Evolutionary conservation across 2,329 filamentous ascomycete genomes (phyloP).

Genomic region (Diplodia corticola): DNA sequence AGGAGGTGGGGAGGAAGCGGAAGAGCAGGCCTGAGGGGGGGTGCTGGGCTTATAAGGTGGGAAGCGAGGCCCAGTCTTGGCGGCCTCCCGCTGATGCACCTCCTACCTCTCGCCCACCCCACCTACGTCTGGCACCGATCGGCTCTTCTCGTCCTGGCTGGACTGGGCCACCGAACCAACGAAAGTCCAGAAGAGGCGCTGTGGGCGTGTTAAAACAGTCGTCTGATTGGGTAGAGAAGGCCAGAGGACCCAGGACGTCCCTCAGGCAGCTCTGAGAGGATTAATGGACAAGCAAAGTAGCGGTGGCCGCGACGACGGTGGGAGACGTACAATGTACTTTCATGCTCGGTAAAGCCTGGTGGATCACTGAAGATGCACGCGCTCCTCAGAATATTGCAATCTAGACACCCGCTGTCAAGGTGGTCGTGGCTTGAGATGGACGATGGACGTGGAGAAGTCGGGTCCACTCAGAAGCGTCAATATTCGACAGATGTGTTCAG

Average conservation of each 20-base stretch:
- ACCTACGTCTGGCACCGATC: constrained; percentile 1
- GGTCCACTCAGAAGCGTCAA: background rate
- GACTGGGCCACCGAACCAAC: background rate
- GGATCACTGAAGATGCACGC: background rate
- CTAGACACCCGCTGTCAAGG: background rate
- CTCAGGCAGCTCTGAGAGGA: background rate
- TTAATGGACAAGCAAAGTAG: background rate
- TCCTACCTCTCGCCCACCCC: constrained; percentile 10
- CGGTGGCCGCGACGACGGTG: background rate
- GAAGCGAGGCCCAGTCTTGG: constrained; percentile 19
- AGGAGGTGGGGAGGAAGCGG: background rate
- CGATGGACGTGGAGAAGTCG: background rate
- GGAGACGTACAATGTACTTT: background rate
- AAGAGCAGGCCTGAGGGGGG: constrained; percentile 8
- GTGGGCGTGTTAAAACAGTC: background rate
- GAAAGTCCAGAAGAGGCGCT: background rate
- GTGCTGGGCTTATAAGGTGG: constrained; percentile 10
- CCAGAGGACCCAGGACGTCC: background rate
- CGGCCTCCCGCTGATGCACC: constrained; percentile 18
- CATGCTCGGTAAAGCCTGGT: background rate
- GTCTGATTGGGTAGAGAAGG: background rate
- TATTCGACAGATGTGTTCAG: background rate
- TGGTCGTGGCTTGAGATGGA: background rate
- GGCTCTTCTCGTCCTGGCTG: background rate
- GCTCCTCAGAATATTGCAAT: background rate